A percentile compares a stretch with the other conserved stretches of the same genome.
Evolutionary conservation across 257 asterid species (phyloP).

Genomic region (Coffea canephora): DNA sequence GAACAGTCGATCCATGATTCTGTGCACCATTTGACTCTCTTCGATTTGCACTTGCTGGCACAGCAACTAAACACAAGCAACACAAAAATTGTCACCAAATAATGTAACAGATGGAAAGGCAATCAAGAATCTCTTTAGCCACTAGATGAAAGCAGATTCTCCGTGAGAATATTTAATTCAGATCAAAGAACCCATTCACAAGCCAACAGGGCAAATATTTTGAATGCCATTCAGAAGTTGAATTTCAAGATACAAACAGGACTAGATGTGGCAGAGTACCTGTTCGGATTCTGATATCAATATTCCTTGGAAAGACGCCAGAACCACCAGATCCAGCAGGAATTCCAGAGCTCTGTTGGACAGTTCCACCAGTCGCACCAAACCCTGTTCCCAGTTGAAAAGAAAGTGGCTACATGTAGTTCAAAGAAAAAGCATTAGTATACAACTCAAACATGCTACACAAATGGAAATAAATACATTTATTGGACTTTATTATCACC

Average conservation of each 20-base stretch:
- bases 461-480: neutral
- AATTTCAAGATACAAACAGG: neutral
- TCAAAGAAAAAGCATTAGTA: conserved; percentile 20
- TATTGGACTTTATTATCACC: conserved; percentile 39
- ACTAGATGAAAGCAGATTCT: neutral
- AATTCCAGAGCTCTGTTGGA: conserved; percentile 54
- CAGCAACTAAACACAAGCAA: neutral
- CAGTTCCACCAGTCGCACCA: conserved; percentile 62
- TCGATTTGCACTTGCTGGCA: conserved; percentile 43
- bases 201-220: neutral
- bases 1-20: conserved; percentile 52
- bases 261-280: conserved; percentile 38
- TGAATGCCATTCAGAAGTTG: neutral
- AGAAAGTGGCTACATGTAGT: conserved; percentile 63
- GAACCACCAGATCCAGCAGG: conserved; percentile 57
- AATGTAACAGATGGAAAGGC: neutral
- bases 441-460: conserved; percentile 13
- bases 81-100: neutral
- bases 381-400: conserved; percentile 71
- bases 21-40: conserved; percentile 60
- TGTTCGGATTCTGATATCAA: conserved; percentile 94
- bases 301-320: conserved; percentile 76
- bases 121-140: neutral
- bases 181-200: neutral
- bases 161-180: neutral